A percentile compares a stretch with the other conserved stretches of the same genome.
Conservation (phyloP, 305 asterid species). For the Solanum hybrid region DNA sequence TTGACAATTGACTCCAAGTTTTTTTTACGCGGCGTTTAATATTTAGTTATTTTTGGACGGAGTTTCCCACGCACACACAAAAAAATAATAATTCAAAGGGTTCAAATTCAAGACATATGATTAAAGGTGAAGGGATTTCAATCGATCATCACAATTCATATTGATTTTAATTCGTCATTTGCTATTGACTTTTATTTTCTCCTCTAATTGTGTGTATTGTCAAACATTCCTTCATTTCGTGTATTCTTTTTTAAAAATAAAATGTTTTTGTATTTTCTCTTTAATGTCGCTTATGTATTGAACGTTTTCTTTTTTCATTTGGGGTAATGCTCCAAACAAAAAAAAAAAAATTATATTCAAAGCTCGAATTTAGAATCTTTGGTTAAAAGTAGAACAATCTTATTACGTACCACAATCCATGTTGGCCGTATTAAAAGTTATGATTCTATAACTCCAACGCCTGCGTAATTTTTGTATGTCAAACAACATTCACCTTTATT, state of each 20-base stretch:
- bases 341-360: no score
- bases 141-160: neutral
- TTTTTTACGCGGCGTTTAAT: no score
- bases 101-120: neutral
- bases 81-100: neutral
- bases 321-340: no score
- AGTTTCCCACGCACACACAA: no score
- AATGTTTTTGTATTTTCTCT: neutral
- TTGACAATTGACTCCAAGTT: no score
- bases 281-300: neutral
- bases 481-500: neutral
- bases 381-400: rapidly evolving
- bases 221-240: neutral
- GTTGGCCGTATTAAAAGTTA: rapidly evolving
- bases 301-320: no score
- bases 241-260: neutral
- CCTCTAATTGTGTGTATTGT: neutral
- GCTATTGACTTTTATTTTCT: neutral
- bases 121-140: neutral
- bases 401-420: no score
- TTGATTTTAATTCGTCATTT: neutral
- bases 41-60: no score
- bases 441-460: neutral
- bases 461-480: neutral
- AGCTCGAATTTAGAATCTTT: no score